Percentiles rank a stretch among this genome's conserved stretches.
These are phyloP conservation scores for Arabidopsis suecica DNA, from an alignment of 345 rosid genomes.

Conservation along the genomic window DNA sequence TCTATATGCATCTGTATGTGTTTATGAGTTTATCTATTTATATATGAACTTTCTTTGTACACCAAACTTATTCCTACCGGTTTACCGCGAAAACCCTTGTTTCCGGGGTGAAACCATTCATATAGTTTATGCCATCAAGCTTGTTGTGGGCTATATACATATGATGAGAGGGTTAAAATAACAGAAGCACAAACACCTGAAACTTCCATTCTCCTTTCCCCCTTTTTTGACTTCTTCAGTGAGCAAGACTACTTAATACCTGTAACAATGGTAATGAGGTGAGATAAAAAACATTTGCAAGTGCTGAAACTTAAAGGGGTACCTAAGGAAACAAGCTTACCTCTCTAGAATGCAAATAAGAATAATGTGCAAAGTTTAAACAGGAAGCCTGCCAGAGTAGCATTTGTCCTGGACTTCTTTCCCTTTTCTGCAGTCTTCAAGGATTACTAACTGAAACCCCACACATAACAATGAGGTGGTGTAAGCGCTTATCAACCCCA, in stretches of 20 bases:
- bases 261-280: slow-evolving; percentile 45
- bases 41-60: slow-evolving; percentile 45
- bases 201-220: slow-evolving; percentile 58
- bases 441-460: slow-evolving; percentile 28
- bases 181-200: slow-evolving; percentile 51
- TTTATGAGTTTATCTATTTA: background rate
- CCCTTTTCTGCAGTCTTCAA: slow-evolving; percentile 35
- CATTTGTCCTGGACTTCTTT: slow-evolving; percentile 55
- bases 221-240: slow-evolving; percentile 55
- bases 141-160: slow-evolving; percentile 45
- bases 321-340: slow-evolving; percentile 43
- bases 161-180: slow-evolving; percentile 33
- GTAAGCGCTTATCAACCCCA: background rate
- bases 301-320: slow-evolving; percentile 10
- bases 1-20: slow-evolving; percentile 38
- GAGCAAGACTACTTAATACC: slow-evolving; percentile 66
- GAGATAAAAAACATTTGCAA: slow-evolving; percentile 14
- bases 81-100: slow-evolving; percentile 58
- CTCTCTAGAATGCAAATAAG: slow-evolving; percentile 87
- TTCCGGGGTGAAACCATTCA: slow-evolving; percentile 49
- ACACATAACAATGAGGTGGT: background rate
- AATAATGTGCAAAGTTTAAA: slow-evolving; percentile 80
- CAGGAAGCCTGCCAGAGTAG: slow-evolving; percentile 83
- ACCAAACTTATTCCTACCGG: slow-evolving; percentile 49
- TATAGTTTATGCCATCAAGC: slow-evolving; percentile 42